Evolutionary conservation across 495 filamentous ascomycete species (phyloP), one percentile per base, ranked within the genome.

Genomic region (Aspergillus asperescens): DNA sequence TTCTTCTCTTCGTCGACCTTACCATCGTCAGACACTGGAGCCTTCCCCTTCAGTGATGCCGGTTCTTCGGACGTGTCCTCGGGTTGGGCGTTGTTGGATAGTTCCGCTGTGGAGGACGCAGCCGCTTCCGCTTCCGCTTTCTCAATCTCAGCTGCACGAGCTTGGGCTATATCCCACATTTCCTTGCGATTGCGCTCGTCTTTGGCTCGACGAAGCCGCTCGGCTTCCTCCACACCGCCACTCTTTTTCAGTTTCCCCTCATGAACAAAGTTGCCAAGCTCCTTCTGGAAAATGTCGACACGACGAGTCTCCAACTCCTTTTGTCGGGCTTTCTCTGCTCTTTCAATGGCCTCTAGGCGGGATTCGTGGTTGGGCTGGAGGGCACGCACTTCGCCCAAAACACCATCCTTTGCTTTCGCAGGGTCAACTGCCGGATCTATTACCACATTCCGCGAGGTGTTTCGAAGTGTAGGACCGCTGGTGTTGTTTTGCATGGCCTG

Each of bases 301-400:
- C 73, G 74, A 7, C 92, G 79, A 46, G 70, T 81, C 69, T 92
- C 90, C 0, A 98, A 76, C 62, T 97, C 94, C 59, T 86, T 86
- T 71, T 90, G 87, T 22, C 93, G 73, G 10, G 87, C 76, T 72
- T 88, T 91, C 71, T 98, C 93, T 1, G 91, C 90, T 19, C 91
- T 82, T 67, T 96, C 91, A 56, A 99, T 99, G 8, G 93, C 93
- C 69, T 96, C 94, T 0, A 97, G 71, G 48, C 93, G 79, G 48
- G 83, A 82, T 69, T 96, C 89, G 59, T 99, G 93, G 57, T 99
- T 96, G 1, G 94, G 94, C 62, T 92, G 91, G 38, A 99, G 73
- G 27, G 92, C 93, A 25, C 91, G 81, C 7, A 99, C 94, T 71
- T 97, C 94, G 24, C 88, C 91, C 13, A 99, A 72, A 13, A 99